These are phyloP conservation scores for Yamadazyma endophytica DNA, from an alignment of 805 yeast genomes.

Conservation along the genomic window DNA sequence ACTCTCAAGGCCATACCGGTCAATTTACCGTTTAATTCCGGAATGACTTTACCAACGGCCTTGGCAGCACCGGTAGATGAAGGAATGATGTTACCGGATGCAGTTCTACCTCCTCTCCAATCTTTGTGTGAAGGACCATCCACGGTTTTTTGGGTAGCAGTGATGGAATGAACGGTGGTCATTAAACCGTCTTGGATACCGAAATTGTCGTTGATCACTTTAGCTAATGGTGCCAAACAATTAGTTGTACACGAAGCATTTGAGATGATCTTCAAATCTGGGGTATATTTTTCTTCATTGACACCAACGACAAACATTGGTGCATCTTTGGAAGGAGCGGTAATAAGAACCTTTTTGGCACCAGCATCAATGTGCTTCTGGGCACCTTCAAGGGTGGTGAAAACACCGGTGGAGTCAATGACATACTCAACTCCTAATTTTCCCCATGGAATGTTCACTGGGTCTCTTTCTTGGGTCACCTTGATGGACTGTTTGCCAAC, in stretches of 20 bases:
- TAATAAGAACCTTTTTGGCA: slow-evolving; percentile 32
- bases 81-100: slow-evolving; percentile 33
- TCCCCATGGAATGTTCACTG: slow-evolving; percentile 32
- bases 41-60: slow-evolving; percentile 35
- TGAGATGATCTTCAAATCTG: slow-evolving; percentile 28
- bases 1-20: slow-evolving; percentile 35
- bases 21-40: slow-evolving; percentile 33
- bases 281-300: slow-evolving; percentile 28
- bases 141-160: slow-evolving; percentile 35
- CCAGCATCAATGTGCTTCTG: slow-evolving; percentile 34
- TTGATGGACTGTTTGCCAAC: slow-evolving; percentile 25
- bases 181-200: slow-evolving; percentile 34
- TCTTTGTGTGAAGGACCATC: slow-evolving; percentile 37
- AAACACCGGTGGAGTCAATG: slow-evolving; percentile 33
- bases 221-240: slow-evolving; percentile 36
- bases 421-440: slow-evolving; percentile 27
- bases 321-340: slow-evolving; percentile 33
- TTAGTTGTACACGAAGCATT: slow-evolving; percentile 36
- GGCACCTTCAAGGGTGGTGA: slow-evolving; percentile 32
- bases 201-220: slow-evolving; percentile 30
- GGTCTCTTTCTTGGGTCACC: slow-evolving; percentile 33
- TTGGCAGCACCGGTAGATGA: slow-evolving; percentile 36
- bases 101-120: slow-evolving; percentile 39
- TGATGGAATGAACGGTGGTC: slow-evolving; percentile 35
- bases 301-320: slow-evolving; percentile 36